Conservation (phyloP, 2,329 filamentous ascomycete species). For the Clonostachys rhizophaga region DNA sequence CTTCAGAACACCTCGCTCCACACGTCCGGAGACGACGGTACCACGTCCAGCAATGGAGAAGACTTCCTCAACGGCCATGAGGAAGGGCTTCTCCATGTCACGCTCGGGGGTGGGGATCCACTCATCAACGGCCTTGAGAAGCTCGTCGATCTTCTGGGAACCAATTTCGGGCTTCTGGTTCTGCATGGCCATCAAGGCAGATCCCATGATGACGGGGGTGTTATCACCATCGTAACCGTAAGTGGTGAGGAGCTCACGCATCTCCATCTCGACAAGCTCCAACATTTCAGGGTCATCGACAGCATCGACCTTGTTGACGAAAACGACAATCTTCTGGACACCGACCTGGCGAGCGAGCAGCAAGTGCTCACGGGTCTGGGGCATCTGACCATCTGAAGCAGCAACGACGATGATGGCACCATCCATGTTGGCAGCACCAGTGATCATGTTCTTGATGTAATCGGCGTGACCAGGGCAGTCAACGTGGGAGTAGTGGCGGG, state of each 20-base stretch:
- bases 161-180: slow-evolving; percentile 84
- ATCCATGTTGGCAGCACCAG: slow-evolving; percentile 98
- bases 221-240: slow-evolving; percentile 99
- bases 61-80: slow-evolving; percentile 96
- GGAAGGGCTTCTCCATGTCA: slow-evolving; percentile 96
- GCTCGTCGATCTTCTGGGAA: slow-evolving; percentile 81
- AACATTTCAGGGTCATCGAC: slow-evolving; percentile 99
- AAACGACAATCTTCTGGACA: slow-evolving; percentile 96
- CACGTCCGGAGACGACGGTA: slow-evolving; percentile 94
- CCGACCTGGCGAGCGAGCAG: slow-evolving; percentile 97
- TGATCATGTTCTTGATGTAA: slow-evolving; percentile 99
- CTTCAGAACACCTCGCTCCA: slow-evolving; percentile 93
- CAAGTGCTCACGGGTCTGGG: slow-evolving; percentile 97
- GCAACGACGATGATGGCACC: slow-evolving; percentile 98
- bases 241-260: slow-evolving; percentile 88
- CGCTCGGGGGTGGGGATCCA: slow-evolving; percentile 97
- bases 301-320: slow-evolving; percentile 99
- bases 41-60: slow-evolving; percentile 91
- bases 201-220: slow-evolving; percentile 95
- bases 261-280: slow-evolving; percentile 99
- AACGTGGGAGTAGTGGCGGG: slow-evolving; percentile 97
- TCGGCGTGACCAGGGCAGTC: slow-evolving; percentile 99
- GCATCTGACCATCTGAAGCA: slow-evolving; percentile 98
- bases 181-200: slow-evolving; percentile 91
- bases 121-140: slow-evolving; percentile 81